Conservation (phyloP, 306 rosid genomes). For the Fragaria ananassa region DNA sequence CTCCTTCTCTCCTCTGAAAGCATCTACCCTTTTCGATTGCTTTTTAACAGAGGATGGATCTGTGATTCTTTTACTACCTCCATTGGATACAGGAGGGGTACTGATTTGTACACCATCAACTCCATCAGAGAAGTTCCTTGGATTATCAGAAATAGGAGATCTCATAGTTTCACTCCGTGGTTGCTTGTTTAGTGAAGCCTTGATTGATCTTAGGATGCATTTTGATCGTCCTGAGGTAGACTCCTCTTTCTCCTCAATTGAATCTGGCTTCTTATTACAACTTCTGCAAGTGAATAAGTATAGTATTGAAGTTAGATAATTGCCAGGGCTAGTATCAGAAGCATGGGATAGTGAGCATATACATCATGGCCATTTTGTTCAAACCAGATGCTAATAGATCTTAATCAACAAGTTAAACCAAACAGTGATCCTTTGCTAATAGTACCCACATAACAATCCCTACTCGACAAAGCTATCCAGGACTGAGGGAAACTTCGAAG, state of each 20-base stretch:
- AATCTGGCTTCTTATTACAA: slow-evolving; percentile 41
- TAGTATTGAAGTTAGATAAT: not conserved
- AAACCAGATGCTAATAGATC: not conserved
- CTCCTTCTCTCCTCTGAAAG: slow-evolving; percentile 61
- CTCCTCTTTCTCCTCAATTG: slow-evolving; percentile 49
- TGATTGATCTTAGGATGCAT: slow-evolving; percentile 81
- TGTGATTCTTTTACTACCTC: slow-evolving; percentile 49
- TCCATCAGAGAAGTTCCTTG: slow-evolving; percentile 67
- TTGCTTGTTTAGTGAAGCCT: slow-evolving; percentile 71
- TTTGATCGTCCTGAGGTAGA: slow-evolving; percentile 63
- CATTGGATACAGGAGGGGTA: slow-evolving; percentile 45
- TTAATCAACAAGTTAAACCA: not conserved
- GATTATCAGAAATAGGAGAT: slow-evolving; percentile 60
- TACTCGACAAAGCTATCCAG: not conserved
- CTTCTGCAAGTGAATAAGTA: slow-evolving; percentile 45
- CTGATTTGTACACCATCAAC: slow-evolving; percentile 31
- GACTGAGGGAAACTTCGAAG: not conserved
- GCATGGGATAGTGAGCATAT: not conserved
- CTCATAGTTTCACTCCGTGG: slow-evolving; percentile 59
- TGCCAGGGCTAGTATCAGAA: not conserved
- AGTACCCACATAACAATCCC: not conserved
- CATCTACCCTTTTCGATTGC: slow-evolving; percentile 50
- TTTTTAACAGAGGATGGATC: slow-evolving; percentile 41
- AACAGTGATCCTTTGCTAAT: not conserved
- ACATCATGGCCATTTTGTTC: not conserved